Evolutionary conservation across 805 yeast genomes (phyloP).

Genomic region (Spathaspora boniae): DNA sequence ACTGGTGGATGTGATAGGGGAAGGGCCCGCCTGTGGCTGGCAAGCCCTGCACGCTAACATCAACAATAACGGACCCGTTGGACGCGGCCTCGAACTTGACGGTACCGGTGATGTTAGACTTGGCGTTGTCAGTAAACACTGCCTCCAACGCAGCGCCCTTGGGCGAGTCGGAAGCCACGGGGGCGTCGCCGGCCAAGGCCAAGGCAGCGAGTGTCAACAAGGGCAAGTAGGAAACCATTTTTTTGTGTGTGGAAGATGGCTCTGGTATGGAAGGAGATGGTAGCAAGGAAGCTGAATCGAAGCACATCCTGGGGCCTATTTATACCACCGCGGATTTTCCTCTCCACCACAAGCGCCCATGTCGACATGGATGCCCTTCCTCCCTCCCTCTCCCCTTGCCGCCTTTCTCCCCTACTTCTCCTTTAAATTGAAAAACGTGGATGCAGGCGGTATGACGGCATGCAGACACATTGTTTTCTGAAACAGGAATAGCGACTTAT

Average conservation of each 20-base stretch:
- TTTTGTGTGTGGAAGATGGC: slow-evolving; percentile 1
- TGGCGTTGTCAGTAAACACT: slow-evolving; percentile 14
- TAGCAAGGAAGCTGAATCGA: too few relatives aligned
- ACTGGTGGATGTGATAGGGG: slow-evolving; percentile 36
- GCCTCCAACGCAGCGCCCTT: slow-evolving; percentile 26
- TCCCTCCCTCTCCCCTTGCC: too few relatives aligned
- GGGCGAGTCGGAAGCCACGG: slow-evolving; percentile 28
- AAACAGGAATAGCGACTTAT: too few relatives aligned
- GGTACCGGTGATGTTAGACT: slow-evolving; percentile 22
- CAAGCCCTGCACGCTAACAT: slow-evolving; percentile 29
- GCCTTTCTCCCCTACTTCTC: too few relatives aligned
- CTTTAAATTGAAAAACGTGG: too few relatives aligned
- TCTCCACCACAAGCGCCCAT: too few relatives aligned
- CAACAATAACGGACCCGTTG: slow-evolving; percentile 32
- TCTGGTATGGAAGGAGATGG: background rate
- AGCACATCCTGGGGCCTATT: too few relatives aligned
- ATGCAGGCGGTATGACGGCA: too few relatives aligned
- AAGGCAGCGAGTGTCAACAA: slow-evolving; percentile 5
- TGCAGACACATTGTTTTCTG: too few relatives aligned
- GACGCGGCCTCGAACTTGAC: slow-evolving; percentile 26
- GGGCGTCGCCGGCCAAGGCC: slow-evolving; percentile 19
- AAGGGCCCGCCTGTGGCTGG: slow-evolving; percentile 38
- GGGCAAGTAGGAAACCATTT: slow-evolving; percentile 1
- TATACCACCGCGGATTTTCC: too few relatives aligned
- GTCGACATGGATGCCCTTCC: too few relatives aligned